phyloP scores from a whole-genome alignment of 2,329 filamentous ascomycete genomes.

The Teratosphaeria zuluensis region DNA sequence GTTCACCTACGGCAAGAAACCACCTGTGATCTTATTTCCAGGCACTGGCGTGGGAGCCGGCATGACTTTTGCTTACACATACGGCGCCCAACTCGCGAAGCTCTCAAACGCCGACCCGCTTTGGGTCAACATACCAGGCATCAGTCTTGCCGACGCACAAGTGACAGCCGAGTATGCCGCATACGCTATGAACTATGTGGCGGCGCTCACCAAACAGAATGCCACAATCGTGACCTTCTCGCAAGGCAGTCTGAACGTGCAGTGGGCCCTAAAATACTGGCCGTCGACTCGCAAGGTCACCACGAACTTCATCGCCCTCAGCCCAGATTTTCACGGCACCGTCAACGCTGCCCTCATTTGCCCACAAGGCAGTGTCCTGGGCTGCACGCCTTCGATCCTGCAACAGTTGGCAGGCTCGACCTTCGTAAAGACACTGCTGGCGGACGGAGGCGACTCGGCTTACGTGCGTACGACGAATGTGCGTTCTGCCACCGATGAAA shows the following conservation, averaged over 20 bases:
- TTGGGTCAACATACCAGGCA: not conserved
- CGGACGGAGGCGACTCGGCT: not conserved
- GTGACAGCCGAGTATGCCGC: constrained; percentile 22
- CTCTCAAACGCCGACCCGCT: not conserved
- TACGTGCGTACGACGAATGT: not conserved
- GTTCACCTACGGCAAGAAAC: constrained; percentile 32
- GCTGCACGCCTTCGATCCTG: not conserved
- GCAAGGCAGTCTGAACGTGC: constrained; percentile 21
- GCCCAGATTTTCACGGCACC: constrained; percentile 21
- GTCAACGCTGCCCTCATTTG: not conserved
- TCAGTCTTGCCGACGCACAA: constrained; percentile 22
- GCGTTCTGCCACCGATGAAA: not conserved
- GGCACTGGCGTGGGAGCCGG: not conserved
- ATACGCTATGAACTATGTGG: constrained; percentile 21
- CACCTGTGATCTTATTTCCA: not conserved
- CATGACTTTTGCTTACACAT: not conserved
- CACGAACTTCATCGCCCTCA: constrained; percentile 17
- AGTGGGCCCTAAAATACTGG: constrained; percentile 24
- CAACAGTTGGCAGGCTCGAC: not conserved
- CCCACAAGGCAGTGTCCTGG: not conserved
- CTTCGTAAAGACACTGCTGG: not conserved
- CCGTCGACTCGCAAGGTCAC: constrained; percentile 18
- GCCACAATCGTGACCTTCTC: constrained; percentile 17
- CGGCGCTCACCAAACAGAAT: constrained; percentile 14
- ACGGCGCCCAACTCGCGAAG: not conserved